phyloP scores from a whole-genome alignment of 2,329 filamentous ascomycete genomes.

The Lasiodiplodia sp. region DNA sequence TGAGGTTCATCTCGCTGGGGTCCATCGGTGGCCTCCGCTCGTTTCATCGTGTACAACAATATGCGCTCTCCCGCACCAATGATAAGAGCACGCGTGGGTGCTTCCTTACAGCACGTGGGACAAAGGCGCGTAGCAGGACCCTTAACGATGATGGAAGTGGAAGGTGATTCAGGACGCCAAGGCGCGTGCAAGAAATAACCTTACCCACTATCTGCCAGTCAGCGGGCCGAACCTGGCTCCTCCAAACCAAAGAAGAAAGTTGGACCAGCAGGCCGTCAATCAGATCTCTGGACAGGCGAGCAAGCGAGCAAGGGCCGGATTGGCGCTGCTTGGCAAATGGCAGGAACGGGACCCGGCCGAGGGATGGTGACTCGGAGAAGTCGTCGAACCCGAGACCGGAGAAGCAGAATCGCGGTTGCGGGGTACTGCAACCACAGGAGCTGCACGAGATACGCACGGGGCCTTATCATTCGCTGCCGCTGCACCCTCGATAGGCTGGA shows the following conservation, averaged over 20 bases:
- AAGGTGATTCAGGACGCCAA: conserved; percentile 28
- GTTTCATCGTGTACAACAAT: conserved; percentile 3
- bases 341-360: conserved; percentile 8
- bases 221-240: conserved; percentile 10
- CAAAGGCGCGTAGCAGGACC: conserved; percentile 8
- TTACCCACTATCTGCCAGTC: conserved; percentile 17
- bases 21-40: conserved; percentile 15
- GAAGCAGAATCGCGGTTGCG: conserved; percentile 5
- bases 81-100: conserved; percentile 20
- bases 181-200: conserved; percentile 20
- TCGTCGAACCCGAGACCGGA: neutral
- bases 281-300: neutral
- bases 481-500: conserved; percentile 15
- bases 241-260: neutral
- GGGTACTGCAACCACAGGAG: conserved; percentile 10
- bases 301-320: neutral
- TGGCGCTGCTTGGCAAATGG: conserved; percentile 9
- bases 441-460: conserved; percentile 23
- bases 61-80: conserved; percentile 2
- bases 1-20: neutral
- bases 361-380: neutral
- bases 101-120: conserved; percentile 17
- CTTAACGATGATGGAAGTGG: conserved; percentile 28
- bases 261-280: neutral
- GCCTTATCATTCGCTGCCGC: conserved; percentile 27